Conservation (phyloP, 495 filamentous ascomycete genomes). For the Aeminium ludgeri region DNA sequence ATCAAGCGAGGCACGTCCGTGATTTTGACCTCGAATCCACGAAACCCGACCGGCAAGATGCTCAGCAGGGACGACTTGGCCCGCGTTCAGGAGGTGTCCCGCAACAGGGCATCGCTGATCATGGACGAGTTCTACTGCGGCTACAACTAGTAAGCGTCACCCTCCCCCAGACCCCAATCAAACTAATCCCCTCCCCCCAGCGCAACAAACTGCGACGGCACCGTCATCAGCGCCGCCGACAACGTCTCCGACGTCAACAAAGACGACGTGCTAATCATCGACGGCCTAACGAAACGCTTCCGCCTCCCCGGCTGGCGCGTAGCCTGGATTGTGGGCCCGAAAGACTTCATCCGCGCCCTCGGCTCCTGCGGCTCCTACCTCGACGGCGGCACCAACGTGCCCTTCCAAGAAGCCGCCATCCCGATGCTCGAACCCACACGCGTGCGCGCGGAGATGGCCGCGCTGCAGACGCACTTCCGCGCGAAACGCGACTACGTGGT, state of each 20-base stretch:
- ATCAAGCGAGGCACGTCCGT: slow-evolving; percentile 33
- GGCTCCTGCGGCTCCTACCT: slow-evolving; percentile 86
- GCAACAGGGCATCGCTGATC: slow-evolving; percentile 75
- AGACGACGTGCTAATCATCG: slow-evolving; percentile 80
- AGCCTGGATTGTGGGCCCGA: slow-evolving; percentile 87
- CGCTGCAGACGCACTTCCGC: slow-evolving; percentile 73
- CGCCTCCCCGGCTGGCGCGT: slow-evolving; percentile 92
- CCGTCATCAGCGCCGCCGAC: slow-evolving; percentile 69
- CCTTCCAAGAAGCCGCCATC: slow-evolving; percentile 88
- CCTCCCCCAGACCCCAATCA: not conserved
- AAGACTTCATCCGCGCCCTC: slow-evolving; percentile 90
- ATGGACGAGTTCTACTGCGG: slow-evolving; percentile 95
- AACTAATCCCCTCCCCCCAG: slow-evolving; percentile 36
- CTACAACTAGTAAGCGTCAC: slow-evolving; percentile 32
- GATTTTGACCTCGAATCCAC: slow-evolving; percentile 88
- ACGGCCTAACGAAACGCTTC: slow-evolving; percentile 94
- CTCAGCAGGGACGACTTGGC: slow-evolving; percentile 64
- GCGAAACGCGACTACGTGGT: slow-evolving; percentile 84
- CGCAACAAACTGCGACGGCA: slow-evolving; percentile 74
- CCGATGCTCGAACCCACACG: slow-evolving; percentile 73
- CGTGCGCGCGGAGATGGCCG: slow-evolving; percentile 74
- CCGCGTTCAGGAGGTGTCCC: slow-evolving; percentile 80
- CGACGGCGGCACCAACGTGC: slow-evolving; percentile 87
- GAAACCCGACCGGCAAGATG: slow-evolving; percentile 86
- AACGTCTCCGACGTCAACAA: slow-evolving; percentile 57